Conservation (phyloP, 1,139 yeast genomes). For the Trichomonascaceae sp. region DNA sequence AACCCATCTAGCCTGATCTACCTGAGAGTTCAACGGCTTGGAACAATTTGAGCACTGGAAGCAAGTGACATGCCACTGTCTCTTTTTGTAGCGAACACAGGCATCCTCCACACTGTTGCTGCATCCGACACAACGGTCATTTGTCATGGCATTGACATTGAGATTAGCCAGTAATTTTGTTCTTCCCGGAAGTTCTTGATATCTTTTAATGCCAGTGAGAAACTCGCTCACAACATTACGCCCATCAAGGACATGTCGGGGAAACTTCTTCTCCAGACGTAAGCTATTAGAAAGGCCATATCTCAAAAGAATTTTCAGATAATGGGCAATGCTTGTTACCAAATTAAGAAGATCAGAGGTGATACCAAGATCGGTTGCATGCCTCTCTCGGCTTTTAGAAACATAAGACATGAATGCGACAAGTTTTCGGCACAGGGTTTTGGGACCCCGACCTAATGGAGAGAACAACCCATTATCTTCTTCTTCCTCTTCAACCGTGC, state of each 20-base stretch:
- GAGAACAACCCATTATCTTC: conserved; percentile 17
- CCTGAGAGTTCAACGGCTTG: conserved; percentile 18
- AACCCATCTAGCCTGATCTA: conserved; percentile 44
- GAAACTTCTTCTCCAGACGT: conserved; percentile 53
- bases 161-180: conserved; percentile 37
- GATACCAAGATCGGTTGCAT: conserved; percentile 25
- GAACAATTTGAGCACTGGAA: conserved; percentile 46
- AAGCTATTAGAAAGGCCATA: conserved; percentile 74
- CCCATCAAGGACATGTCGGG: conserved; percentile 51
- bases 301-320: conserved; percentile 75
- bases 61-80: conserved; percentile 81
- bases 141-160: conserved; percentile 57
- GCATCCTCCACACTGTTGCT: conserved; percentile 73
- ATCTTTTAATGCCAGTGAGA: conserved; percentile 36
- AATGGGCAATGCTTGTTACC: conserved; percentile 91
- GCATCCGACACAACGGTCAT: conserved; percentile 73
- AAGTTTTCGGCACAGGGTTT: conserved; percentile 56
- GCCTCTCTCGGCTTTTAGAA: conserved; percentile 32
- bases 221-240: conserved; percentile 51
- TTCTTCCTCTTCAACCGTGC: conserved; percentile 10
- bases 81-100: conserved; percentile 56
- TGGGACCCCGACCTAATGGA: conserved; percentile 66
- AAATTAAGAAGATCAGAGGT: conserved; percentile 67
- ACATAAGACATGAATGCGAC: conserved; percentile 39
- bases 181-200: conserved; percentile 29